phyloP scores from a whole-genome alignment of 768 basidiomycete genomes.

The Aureoboletus auriporus region DNA sequence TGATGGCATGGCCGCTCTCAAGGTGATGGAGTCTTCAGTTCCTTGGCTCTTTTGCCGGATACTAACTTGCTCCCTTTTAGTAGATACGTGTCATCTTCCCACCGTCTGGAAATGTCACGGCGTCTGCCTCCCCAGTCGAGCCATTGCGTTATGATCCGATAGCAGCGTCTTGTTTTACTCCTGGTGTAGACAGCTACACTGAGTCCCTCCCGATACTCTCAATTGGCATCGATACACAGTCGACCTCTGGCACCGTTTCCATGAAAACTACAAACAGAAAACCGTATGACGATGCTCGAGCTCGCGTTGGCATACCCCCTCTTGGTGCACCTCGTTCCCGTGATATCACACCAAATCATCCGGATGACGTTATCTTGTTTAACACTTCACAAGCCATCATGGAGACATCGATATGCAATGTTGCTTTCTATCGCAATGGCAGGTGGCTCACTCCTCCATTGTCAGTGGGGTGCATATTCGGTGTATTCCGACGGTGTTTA shows the following conservation, averaged over 20 bases:
- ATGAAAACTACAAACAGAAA: conserved; percentile 70
- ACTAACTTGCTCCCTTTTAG: neutral
- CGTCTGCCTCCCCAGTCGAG: conserved; percentile 30
- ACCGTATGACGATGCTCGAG: conserved; percentile 61
- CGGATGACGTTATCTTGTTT: conserved; percentile 62
- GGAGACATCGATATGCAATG: conserved; percentile 69
- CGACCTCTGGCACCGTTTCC: conserved; percentile 46
- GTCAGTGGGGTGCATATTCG: conserved; percentile 64
- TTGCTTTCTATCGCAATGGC: conserved; percentile 56
- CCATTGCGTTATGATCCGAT: conserved; percentile 39
- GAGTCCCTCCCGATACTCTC: conserved; percentile 35
- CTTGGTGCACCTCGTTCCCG: conserved; percentile 6
- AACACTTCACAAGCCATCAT: conserved; percentile 47
- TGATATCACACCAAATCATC: conserved; percentile 10
- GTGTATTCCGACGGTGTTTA: conserved; percentile 67
- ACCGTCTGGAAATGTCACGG: conserved; percentile 36
- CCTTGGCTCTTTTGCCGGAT: neutral
- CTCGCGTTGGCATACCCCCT: conserved; percentile 44
- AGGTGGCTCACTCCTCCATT: conserved; percentile 65
- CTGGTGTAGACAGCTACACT: conserved; percentile 25
- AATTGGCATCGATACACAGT: conserved; percentile 51
- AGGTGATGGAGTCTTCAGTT: conserved; percentile 10
- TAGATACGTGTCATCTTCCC: conserved; percentile 54
- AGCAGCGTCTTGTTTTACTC: conserved; percentile 32
- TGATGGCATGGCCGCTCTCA: conserved; percentile 14